A percentile compares a stretch with the other conserved stretches of the same genome.
These are phyloP conservation scores for Candida tetrigidarum DNA, from an alignment of 1,139 yeast genomes.

Conservation along the genomic window DNA sequence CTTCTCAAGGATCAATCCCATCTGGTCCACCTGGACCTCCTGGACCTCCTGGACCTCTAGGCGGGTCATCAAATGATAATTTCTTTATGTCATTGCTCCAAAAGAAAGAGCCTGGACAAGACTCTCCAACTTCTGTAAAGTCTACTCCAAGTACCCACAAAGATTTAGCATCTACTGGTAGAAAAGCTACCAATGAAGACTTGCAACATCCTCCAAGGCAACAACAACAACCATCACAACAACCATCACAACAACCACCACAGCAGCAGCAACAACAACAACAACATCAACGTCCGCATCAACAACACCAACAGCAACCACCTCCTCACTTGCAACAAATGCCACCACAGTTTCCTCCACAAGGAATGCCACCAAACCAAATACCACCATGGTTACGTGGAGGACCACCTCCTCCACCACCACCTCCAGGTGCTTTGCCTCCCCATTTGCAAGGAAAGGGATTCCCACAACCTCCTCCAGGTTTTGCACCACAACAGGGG, in stretches of 20 bases:
- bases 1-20: conserved; percentile 13
- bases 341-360: conserved; percentile 9
- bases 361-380: conserved; percentile 13
- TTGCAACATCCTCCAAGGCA: conserved; percentile 17
- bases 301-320: conserved; percentile 12
- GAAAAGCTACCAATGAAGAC: conserved; percentile 5
- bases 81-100: conserved; percentile 58
- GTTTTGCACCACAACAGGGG: conserved; percentile 17
- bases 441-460: conserved; percentile 12
- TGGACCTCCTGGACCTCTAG: conserved; percentile 14
- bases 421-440: conserved; percentile 11
- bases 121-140: conserved; percentile 14
- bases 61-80: conserved; percentile 45
- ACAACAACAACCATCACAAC: conserved; percentile 12
- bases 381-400: conserved; percentile 17
- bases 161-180: conserved; percentile 9
- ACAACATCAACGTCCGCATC: conserved; percentile 20
- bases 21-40: conserved; percentile 14
- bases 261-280: conserved; percentile 19
- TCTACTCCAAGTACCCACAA: conserved; percentile 14
- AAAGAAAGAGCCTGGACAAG: conserved; percentile 29
- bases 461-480: conserved; percentile 14
- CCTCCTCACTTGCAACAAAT: conserved; percentile 14
- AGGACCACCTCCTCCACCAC: conserved; percentile 11
- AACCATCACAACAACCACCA: conserved; percentile 19